A percentile compares a stretch with the other conserved stretches of the same genome.
phyloP scores from a whole-genome alignment of 2,329 filamentous ascomycete species.

The Aureobasidium subglaciale region DNA sequence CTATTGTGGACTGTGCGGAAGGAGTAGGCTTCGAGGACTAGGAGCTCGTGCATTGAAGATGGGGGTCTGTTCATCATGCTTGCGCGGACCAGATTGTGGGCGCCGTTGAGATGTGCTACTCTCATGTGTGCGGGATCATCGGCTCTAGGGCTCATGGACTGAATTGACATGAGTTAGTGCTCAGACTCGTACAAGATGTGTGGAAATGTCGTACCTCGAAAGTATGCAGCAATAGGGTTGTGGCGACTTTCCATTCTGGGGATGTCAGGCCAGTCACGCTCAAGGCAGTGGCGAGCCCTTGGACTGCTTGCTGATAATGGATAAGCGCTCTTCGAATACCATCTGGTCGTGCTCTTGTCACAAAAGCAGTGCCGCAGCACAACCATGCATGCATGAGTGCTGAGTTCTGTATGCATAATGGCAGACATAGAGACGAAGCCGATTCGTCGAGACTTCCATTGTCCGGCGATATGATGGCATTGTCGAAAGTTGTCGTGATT shows the following conservation, averaged over 20 bases:
- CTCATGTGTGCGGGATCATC: constrained; percentile 1
- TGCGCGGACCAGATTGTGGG: neutral
- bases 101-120: constrained; percentile 6
- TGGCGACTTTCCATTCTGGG: constrained; percentile 9
- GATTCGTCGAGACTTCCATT: neutral
- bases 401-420: constrained; percentile 2
- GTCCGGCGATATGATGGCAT: constrained; percentile 4
- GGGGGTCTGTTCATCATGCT: constrained; percentile 3
- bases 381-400: constrained; percentile 13
- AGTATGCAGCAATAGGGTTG: neutral
- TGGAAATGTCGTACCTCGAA: neutral
- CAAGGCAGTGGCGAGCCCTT: constrained; percentile 1
- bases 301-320: constrained; percentile 5
- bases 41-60: constrained; percentile 4
- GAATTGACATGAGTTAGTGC: neutral
- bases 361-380: constrained; percentile 6
- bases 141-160: constrained; percentile 9
- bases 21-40: constrained; percentile 4
- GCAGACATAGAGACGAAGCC: constrained; percentile 1
- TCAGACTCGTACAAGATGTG: neutral
- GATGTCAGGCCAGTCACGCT: neutral
- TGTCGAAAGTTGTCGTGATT: constrained; percentile 8
- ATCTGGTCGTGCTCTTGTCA: neutral
- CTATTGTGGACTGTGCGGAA: neutral
- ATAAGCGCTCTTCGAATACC: neutral